Conservation (phyloP, 208 protist genomes). For the Acanthamoeba castellanii region DNA sequence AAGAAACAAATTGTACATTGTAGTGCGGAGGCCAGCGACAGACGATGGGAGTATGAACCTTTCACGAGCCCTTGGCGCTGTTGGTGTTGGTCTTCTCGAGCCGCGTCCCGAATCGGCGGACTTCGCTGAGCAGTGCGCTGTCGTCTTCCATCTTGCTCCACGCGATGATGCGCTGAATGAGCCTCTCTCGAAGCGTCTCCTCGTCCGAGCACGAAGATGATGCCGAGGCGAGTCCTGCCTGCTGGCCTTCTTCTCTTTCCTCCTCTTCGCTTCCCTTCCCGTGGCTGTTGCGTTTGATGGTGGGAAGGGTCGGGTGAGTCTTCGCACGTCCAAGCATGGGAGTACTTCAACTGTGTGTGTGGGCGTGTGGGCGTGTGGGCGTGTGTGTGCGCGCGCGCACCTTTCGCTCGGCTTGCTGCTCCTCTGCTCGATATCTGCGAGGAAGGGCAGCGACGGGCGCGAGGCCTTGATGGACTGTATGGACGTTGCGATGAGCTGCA, state of each 20-base stretch:
- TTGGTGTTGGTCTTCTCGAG: background rate
- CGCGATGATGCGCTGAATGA: conserved; percentile 46
- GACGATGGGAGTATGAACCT: too few species aligned
- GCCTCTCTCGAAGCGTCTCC: conserved; percentile 4
- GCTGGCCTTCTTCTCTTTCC: background rate
- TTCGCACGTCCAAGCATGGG: too few species aligned
- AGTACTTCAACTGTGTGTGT: too few species aligned
- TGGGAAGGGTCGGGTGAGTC: too few species aligned
- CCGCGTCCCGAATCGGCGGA: background rate
- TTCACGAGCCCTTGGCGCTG: too few species aligned
- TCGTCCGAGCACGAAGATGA: conserved; percentile 43
- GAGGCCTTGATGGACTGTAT: conserved; percentile 41
- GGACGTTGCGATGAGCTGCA: conserved; percentile 61
- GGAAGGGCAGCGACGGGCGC: conserved; percentile 13
- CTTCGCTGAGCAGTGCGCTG: background rate
- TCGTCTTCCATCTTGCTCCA: conserved; percentile 67
- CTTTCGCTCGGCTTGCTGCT: background rate
- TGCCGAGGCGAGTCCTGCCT: background rate
- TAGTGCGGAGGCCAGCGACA: too few species aligned
- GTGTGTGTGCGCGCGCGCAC: background rate
- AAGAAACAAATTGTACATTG: too few species aligned
- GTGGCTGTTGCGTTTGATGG: background rate
- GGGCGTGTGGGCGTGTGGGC: too few species aligned
- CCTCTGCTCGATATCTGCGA: conserved; percentile 46
- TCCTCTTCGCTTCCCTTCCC: background rate